Percentiles rank a stretch among this genome's conserved stretches.
phyloP scores from a whole-genome alignment of 345 rosid species.

The Gossypioides kirkii region DNA sequence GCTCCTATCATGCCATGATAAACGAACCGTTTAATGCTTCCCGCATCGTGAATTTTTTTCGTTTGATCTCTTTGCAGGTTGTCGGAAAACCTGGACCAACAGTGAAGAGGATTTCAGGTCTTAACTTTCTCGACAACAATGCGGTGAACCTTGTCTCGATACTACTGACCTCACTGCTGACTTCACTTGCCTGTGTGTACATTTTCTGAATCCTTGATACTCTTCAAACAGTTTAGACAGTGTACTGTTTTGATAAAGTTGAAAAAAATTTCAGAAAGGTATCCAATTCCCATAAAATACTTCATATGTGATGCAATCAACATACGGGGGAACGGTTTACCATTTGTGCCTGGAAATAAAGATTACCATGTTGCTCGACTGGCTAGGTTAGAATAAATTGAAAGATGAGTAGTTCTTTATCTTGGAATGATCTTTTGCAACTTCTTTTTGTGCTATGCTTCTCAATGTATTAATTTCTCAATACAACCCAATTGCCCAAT shows the following conservation, averaged over 20 bases:
- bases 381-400: neutral
- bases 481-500: too few species aligned
- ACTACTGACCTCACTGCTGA: constrained; percentile 56
- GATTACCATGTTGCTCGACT: neutral
- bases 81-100: constrained; percentile 92
- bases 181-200: constrained; percentile 49
- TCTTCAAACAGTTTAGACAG: neutral
- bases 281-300: neutral
- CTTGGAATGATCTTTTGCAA: neutral
- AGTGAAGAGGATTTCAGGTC: constrained; percentile 81
- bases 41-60: neutral
- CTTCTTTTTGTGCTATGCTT: neutral
- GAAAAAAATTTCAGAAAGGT: neutral
- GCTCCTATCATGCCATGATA: neutral
- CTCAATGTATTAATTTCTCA: too few species aligned
- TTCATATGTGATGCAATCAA: constrained; percentile 2
- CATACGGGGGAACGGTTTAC: neutral
- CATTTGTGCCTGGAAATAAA: neutral
- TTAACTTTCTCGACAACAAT: constrained; percentile 84
- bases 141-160: constrained; percentile 78
- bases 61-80: constrained; percentile 43
- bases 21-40: neutral
- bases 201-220: constrained; percentile 47
- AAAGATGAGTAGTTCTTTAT: neutral
- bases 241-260: neutral